A percentile compares a stretch with the other conserved stretches of the same genome.
These are phyloP conservation scores for Zangia roseola DNA, from an alignment of 768 basidiomycete genomes.

Conservation along the genomic window DNA sequence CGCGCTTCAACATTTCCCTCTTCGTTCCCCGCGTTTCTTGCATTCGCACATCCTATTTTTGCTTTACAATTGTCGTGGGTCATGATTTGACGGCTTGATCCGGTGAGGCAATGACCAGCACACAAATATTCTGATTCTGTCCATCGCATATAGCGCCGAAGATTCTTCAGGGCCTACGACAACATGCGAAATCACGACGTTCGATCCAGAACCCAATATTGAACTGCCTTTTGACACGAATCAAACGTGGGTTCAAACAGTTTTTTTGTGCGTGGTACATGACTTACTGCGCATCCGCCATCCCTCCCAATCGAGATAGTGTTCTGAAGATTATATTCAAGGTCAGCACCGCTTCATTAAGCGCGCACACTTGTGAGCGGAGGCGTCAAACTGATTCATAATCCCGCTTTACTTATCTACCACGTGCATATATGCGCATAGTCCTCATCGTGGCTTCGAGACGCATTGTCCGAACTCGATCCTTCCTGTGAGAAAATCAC, in stretches of 20 bases:
- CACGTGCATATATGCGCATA: constrained; percentile 18
- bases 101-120: constrained; percentile 4
- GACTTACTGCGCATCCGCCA: constrained; percentile 6
- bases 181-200: constrained; percentile 83
- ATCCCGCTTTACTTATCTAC: background rate
- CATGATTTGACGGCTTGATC: background rate
- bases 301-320: constrained; percentile 34
- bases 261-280: background rate
- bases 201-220: constrained; percentile 77
- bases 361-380: background rate
- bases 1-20: background rate
- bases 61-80: background rate
- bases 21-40: background rate
- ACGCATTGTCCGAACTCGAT: constrained; percentile 89
- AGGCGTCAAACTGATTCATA: background rate
- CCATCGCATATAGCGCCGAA: constrained; percentile 52
- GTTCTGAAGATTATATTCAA: constrained; percentile 84
- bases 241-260: constrained; percentile 44
- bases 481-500: constrained; percentile 84
- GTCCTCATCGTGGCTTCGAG: constrained; percentile 89
- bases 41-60: background rate
- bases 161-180: constrained; percentile 81
- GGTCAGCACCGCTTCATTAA: constrained; percentile 36
- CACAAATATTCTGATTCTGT: background rate
- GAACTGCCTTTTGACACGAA: constrained; percentile 77